These are phyloP conservation scores for Grosmannia huntii DNA, from an alignment of 2,329 filamentous ascomycete species.

Conservation along the genomic window DNA sequence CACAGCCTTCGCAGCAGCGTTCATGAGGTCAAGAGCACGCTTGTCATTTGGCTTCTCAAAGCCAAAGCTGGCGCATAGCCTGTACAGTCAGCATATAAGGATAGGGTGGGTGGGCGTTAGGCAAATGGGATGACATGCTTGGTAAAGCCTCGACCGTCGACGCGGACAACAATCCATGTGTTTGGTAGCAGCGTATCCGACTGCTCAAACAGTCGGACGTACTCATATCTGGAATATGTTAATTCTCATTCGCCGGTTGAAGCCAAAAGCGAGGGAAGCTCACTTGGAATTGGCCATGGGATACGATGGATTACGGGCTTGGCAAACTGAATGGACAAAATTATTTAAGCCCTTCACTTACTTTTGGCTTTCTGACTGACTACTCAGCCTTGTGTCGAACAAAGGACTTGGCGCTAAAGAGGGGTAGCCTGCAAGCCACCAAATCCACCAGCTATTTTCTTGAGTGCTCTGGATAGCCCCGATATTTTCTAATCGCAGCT, in stretches of 20 bases:
- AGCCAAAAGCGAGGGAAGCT: constrained; percentile 22
- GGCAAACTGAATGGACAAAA: not conserved
- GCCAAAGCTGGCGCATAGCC: constrained; percentile 67
- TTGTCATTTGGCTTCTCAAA: constrained; percentile 91
- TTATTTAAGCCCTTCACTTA: not conserved
- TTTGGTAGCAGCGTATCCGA: constrained; percentile 69
- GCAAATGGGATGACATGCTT: constrained; percentile 43
- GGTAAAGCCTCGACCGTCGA: constrained; percentile 90
- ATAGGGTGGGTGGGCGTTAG: not conserved
- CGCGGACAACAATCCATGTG: constrained; percentile 89
- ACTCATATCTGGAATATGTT: constrained; percentile 54
- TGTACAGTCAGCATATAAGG: constrained; percentile 21
- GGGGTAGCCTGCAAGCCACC: not conserved
- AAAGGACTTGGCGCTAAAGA: not conserved
- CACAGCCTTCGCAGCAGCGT: constrained; percentile 74
- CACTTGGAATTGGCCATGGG: constrained; percentile 18
- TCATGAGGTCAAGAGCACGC: constrained; percentile 85
- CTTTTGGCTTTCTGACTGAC: not conserved
- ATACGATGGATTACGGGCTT: not conserved
- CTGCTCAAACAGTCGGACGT: constrained; percentile 83
- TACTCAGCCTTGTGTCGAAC: constrained; percentile 2
- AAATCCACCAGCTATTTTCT: not conserved
- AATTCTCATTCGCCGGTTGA: not conserved
- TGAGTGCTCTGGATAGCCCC: not conserved
- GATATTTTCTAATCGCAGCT: not conserved